A percentile compares a stretch with the other conserved stretches of the same genome.
Conservation (phyloP, 2,329 filamentous ascomycete species). For the Cladophialophora exuberans region DNA sequence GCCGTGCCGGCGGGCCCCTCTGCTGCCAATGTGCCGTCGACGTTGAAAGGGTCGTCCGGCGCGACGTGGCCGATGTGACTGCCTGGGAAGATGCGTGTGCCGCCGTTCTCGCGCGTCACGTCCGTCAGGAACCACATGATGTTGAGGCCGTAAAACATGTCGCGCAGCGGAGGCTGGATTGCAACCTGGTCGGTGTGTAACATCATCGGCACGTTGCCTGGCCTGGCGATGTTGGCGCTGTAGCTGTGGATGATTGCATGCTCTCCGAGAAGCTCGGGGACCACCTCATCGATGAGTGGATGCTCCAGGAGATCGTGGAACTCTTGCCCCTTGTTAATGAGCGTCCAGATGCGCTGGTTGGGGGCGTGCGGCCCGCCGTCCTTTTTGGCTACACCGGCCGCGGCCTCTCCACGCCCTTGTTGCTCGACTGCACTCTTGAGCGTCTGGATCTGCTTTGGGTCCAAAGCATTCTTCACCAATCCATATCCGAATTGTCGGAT, state of each 20-base stretch:
- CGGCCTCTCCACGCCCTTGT: constrained; percentile 13
- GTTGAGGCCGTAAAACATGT: constrained; percentile 16
- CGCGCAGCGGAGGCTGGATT: constrained; percentile 18
- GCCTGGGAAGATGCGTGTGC: constrained; percentile 18
- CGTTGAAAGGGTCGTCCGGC: constrained; percentile 21
- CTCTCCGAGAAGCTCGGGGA: constrained; percentile 21
- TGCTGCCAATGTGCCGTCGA: constrained; percentile 18
- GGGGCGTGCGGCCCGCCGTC: constrained; percentile 16
- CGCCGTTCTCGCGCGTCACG: constrained; percentile 20
- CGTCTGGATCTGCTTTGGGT: constrained; percentile 5
- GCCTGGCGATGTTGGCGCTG: constrained; percentile 21
- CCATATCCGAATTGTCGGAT: constrained; percentile 18
- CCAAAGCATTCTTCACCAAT: constrained; percentile 19
- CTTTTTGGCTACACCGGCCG: constrained; percentile 5
- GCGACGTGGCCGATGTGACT: constrained; percentile 20
- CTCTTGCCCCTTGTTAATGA: constrained; percentile 22
- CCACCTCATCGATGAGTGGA: constrained; percentile 18
- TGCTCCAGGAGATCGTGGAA: constrained; percentile 24
- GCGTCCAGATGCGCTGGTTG: constrained; percentile 22
- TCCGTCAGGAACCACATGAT: constrained; percentile 24
- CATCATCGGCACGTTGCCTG: constrained; percentile 21
- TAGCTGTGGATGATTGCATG: constrained; percentile 16
- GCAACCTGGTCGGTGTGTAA: constrained; percentile 21
- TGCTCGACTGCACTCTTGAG: constrained; percentile 1
- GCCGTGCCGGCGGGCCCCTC: constrained; percentile 21